Conservation (phyloP, 129 eudicot species). For the Deinandra increscens region DNA sequence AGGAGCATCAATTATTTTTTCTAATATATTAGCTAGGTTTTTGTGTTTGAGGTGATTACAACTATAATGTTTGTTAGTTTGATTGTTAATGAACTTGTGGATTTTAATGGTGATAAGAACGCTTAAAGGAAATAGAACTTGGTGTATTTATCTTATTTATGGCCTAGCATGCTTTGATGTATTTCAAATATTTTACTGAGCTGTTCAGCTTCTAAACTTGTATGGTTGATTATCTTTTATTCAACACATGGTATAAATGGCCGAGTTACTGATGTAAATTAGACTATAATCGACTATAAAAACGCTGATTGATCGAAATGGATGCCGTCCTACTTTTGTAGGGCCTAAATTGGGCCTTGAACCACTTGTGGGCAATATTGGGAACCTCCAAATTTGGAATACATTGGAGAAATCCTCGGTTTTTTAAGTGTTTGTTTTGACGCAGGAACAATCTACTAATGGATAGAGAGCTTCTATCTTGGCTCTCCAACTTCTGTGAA, state of each 20-base stretch:
- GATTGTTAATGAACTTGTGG: not conserved
- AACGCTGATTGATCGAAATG: not conserved
- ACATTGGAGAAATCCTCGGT: conserved; percentile 37
- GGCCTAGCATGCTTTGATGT: not conserved
- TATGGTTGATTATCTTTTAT: not conserved
- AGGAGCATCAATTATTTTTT: not conserved
- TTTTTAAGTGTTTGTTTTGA: conserved; percentile 89
- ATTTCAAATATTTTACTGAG: not conserved
- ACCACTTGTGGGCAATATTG: conserved; percentile 16
- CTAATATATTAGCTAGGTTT: not conserved
- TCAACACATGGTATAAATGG: not conserved
- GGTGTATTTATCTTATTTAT: too few relatives aligned
- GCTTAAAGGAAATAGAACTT: too few relatives aligned
- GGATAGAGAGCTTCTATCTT: conserved; percentile 77
- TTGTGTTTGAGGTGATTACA: not conserved
- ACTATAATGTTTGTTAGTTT: not conserved
- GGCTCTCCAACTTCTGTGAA: conserved; percentile 52
- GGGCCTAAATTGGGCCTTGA: not conserved
- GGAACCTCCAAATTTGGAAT: conserved; percentile 28
- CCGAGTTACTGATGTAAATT: not conserved
- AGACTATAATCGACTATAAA: not conserved
- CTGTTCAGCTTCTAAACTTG: too few relatives aligned
- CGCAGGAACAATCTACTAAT: conserved; percentile 83
- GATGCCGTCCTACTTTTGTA: conserved; percentile 8
- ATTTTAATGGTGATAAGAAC: not conserved